phyloP scores from a whole-genome alignment of 2,329 filamentous ascomycete species.

The Xylariaceae sp. region DNA sequence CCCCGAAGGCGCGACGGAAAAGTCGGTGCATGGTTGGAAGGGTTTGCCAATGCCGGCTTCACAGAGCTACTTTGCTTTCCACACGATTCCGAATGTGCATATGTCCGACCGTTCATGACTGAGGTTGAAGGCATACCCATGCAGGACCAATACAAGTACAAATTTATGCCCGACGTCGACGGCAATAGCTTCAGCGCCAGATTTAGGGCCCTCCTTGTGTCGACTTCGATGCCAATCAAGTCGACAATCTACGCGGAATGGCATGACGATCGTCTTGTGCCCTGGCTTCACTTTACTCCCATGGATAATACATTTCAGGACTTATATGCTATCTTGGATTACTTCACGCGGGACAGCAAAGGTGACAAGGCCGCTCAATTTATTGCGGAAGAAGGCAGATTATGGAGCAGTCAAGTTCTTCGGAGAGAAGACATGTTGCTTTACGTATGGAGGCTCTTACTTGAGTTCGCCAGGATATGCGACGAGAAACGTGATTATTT shows the following conservation, averaged over 20 bases:
- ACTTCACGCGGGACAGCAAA: slow-evolving; percentile 43
- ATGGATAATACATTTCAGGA: slow-evolving; percentile 57
- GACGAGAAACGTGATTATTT: slow-evolving; percentile 25
- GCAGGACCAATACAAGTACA: slow-evolving; percentile 37
- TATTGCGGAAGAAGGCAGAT: slow-evolving; percentile 47
- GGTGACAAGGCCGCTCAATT: slow-evolving; percentile 41
- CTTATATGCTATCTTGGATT: slow-evolving; percentile 52
- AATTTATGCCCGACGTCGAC: slow-evolving; percentile 58
- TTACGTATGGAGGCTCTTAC: slow-evolving; percentile 47
- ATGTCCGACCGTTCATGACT: slow-evolving; percentile 19
- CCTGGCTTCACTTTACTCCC: slow-evolving; percentile 61
- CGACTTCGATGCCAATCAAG: slow-evolving; percentile 54
- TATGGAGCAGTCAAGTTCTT: slow-evolving; percentile 50
- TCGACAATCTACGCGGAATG: slow-evolving; percentile 60
- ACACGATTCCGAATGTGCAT: slow-evolving; percentile 19
- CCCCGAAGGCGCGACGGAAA: slow-evolving; percentile 24
- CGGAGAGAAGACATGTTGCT: slow-evolving; percentile 52
- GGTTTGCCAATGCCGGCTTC: slow-evolving; percentile 24
- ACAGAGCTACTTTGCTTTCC: slow-evolving; percentile 26
- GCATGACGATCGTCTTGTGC: slow-evolving; percentile 56
- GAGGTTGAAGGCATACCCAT: slow-evolving; percentile 22
- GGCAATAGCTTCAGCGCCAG: slow-evolving; percentile 50
- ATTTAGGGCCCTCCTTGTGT: slow-evolving; percentile 49
- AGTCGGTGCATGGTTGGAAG: slow-evolving; percentile 23
- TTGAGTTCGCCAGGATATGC: slow-evolving; percentile 39